Evolutionary conservation across 306 rosid genomes (phyloP).

Genomic region (Astragalus membranaceus): DNA sequence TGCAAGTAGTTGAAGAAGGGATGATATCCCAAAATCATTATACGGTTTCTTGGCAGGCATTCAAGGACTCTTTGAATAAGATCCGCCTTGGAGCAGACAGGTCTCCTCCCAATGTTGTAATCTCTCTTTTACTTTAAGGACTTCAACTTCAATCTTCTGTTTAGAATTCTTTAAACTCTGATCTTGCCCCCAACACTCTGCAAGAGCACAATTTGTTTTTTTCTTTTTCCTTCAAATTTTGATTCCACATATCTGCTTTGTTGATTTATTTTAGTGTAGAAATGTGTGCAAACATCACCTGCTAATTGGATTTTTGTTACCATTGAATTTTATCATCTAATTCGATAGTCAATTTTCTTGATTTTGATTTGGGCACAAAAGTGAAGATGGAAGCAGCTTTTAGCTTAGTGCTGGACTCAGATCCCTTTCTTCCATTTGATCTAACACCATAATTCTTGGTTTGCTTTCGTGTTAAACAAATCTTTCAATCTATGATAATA

Average conservation of each 20-base stretch:
- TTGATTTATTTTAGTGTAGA: not conserved
- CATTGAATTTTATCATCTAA: not conserved
- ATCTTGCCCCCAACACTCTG: not conserved
- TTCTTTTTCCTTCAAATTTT: not conserved
- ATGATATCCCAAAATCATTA: slow-evolving; percentile 81
- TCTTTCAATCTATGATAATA: not conserved
- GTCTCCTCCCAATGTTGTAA: not conserved
- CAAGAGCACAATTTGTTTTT: not conserved
- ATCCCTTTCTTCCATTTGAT: not conserved
- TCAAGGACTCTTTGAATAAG: slow-evolving; percentile 82
- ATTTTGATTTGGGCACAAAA: not conserved
- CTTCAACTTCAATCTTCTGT: no score
- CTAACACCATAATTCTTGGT: not conserved
- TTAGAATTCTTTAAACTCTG: not conserved
- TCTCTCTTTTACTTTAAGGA: no score
- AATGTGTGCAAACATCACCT: not conserved
- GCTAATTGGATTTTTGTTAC: not conserved
- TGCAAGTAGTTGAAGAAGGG: slow-evolving; percentile 90
- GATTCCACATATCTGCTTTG: slow-evolving; percentile 7
- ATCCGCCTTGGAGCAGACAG: slow-evolving; percentile 70
- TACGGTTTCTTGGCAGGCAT: slow-evolving; percentile 83
- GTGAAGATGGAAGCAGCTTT: not conserved
- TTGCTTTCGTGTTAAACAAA: not conserved
- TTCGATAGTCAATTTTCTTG: not conserved
- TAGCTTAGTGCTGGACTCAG: not conserved